These are phyloP conservation scores for Leptographium procerum DNA, from an alignment of 2,329 filamentous ascomycete genomes.

Conservation along the genomic window DNA sequence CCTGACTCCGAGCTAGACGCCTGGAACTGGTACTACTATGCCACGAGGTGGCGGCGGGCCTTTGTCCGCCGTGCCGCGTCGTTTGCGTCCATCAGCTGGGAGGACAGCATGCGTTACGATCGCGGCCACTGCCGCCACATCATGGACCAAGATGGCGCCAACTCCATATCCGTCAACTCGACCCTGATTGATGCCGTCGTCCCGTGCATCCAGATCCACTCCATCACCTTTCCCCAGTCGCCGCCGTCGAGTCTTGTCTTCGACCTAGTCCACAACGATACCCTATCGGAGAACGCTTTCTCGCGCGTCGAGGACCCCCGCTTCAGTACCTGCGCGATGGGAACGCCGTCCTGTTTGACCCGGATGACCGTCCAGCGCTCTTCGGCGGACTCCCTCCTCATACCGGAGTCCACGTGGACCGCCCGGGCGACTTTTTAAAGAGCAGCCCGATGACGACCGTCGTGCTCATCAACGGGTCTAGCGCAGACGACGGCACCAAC, in stretches of 20 bases:
- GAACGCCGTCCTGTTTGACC: too few relatives aligned
- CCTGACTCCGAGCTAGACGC: neutral
- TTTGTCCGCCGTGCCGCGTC: neutral
- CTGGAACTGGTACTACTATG: neutral
- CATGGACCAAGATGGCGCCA: neutral
- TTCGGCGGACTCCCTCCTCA: too few relatives aligned
- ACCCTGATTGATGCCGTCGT: neutral
- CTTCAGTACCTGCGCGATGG: too few relatives aligned
- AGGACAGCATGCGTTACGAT: neutral
- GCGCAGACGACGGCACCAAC: too few relatives aligned
- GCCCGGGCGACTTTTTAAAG: too few relatives aligned
- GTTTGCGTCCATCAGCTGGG: neutral
- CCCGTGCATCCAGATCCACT: neutral
- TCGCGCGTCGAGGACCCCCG: too few relatives aligned
- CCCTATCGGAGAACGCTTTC: neutral
- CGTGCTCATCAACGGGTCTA: too few relatives aligned
- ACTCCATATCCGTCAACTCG: neutral
- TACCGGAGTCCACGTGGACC: too few relatives aligned
- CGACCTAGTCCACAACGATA: too few relatives aligned
- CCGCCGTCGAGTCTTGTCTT: too few relatives aligned
- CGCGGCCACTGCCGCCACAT: neutral
- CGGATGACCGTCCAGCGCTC: too few relatives aligned
- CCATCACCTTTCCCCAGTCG: neutral
- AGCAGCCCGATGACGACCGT: too few relatives aligned
- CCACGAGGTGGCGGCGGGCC: neutral